Base-by-base conservation (phyloP, 768 basidiomycete species). In the Macrolepiota albuminosa region DNA sequence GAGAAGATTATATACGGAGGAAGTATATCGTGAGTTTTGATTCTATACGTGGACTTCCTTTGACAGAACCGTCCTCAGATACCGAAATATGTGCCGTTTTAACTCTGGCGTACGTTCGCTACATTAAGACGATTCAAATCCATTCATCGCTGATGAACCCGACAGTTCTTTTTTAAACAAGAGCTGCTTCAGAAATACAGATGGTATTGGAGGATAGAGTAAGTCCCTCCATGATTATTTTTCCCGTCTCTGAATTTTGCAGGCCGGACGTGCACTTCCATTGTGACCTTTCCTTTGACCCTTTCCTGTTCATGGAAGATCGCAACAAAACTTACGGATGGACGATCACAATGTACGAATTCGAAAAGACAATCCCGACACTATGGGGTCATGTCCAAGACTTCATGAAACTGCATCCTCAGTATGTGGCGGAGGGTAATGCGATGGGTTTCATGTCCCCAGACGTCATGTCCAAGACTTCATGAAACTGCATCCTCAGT, bases 31-130 rank as follows among this genome's bases (percentile, higher is more conserved):
- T 77, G 61, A 63, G 67, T 40, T 26, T 51, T 18, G 14, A 11
- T 14, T 3, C 34, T 4, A 3, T 21, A 10, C 5, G 24, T 18
- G 29, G 39, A 58, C 59, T 65, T 66, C 14, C 21, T 24, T 16
- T 24, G 3, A 45, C n/a, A n/a, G 33, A 5, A 74, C 33, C 10
- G 57, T 46, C 48, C 9, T 65, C 42, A 87, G 87, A 6, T 89
- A 91, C 64, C 79, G 87, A 8, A 87, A 89, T 63, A 89, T 91
- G 88, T 90, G 88, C 70, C 78, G 88, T 39, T 91, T 83, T 70
- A 86, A 88, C 69, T 85, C 85, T 26, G 87, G 85, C 9, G 84
- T 86, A 64, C 36, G 80, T 72, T 10, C 48, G 37, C 11, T n/a
- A 4, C 16, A 6, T 16, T 45, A 36, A 26, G 13, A 37, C 24